These are phyloP conservation scores for Blastocystis sp. DNA, from an alignment of 352 stramenopile species.

Conservation along the genomic window DNA sequence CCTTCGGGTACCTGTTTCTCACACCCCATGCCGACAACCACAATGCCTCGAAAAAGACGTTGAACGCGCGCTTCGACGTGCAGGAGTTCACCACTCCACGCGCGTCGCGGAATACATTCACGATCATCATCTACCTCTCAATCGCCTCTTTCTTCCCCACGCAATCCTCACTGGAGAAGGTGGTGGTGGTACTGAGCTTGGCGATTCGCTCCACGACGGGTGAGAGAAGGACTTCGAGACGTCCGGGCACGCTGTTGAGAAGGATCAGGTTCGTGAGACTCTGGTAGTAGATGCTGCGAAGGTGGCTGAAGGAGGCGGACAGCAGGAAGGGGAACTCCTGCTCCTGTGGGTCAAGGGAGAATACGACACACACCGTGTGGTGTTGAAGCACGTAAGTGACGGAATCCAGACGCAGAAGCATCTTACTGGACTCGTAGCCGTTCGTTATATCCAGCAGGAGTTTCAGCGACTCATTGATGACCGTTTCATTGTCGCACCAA, in stretches of 20 bases:
- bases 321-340: conserved; percentile 36
- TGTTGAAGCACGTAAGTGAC: conserved; percentile 36
- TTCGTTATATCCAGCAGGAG: conserved; percentile 32
- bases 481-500: conserved; percentile 40
- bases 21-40: neutral
- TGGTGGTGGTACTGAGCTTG: neutral
- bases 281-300: conserved; percentile 33
- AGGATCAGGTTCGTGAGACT: conserved; percentile 25
- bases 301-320: conserved; percentile 20
- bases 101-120: conserved; percentile 49
- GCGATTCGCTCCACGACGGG: conserved; percentile 6
- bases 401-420: neutral
- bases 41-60: conserved; percentile 51
- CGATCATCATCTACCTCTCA: conserved; percentile 18
- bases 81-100: conserved; percentile 48
- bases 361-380: neutral
- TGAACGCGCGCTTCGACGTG: conserved; percentile 27
- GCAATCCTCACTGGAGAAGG: neutral
- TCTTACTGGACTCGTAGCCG: conserved; percentile 11
- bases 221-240: conserved; percentile 15
- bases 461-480: conserved; percentile 10
- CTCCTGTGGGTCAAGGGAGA: neutral
- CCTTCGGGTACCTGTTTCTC: conserved; percentile 42
- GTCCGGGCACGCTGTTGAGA: conserved; percentile 33
- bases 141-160: neutral